A percentile compares a stretch with the other conserved stretches of the same genome.
Evolutionary conservation across 257 asterid species (phyloP).

Genomic region (Nicotiana otophora): DNA sequence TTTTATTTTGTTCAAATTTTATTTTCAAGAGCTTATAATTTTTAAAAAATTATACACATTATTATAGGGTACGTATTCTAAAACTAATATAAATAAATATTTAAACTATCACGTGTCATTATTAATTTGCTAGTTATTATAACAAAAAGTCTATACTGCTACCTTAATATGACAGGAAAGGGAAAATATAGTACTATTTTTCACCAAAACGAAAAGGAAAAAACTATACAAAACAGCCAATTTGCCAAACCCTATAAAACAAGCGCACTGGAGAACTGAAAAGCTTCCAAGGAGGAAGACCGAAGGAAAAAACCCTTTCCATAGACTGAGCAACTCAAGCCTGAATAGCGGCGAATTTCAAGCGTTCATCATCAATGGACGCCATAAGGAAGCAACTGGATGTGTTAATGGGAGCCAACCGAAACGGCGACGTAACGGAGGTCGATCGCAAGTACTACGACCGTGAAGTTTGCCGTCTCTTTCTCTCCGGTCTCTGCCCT

Average conservation of each 20-base stretch:
- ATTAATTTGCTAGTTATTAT: too few relatives aligned
- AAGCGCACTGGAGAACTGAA: background rate
- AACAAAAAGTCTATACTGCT: too few relatives aligned
- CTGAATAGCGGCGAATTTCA: background rate
- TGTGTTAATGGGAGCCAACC: conserved; percentile 87
- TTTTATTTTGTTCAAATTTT: too few relatives aligned
- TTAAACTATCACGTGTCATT: too few relatives aligned
- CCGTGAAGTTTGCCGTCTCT: conserved; percentile 93
- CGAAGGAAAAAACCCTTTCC: background rate
- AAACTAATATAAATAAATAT: too few relatives aligned
- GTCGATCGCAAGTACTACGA: conserved; percentile 81
- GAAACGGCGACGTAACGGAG: conserved; percentile 79
- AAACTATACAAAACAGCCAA: background rate
- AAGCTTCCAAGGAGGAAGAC: background rate
- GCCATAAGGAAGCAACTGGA: conserved; percentile 90
- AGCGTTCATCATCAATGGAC: conserved; percentile 44
- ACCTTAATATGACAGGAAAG: too few relatives aligned
- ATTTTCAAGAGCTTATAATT: too few relatives aligned
- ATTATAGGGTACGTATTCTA: too few relatives aligned
- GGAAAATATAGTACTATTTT: background rate
- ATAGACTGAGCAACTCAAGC: background rate
- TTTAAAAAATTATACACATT: too few relatives aligned
- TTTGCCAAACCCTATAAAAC: background rate
- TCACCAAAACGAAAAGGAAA: background rate
- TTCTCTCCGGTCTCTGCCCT: conserved; percentile 88